These are phyloP conservation scores for Barnettozyma wickerhamii DNA, from an alignment of 805 yeast genomes.

Conservation along the genomic window DNA sequence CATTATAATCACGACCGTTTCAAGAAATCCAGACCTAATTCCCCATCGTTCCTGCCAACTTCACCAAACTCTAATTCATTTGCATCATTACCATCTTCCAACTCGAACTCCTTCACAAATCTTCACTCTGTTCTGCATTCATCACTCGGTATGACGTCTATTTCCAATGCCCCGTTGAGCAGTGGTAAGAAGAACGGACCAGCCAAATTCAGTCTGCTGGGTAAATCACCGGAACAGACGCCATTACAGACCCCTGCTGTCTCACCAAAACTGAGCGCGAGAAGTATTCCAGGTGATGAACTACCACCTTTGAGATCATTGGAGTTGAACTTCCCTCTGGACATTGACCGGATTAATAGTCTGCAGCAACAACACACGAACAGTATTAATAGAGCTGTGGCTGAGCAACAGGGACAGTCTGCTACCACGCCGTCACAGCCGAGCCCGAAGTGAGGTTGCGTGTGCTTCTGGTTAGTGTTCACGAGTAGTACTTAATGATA, in stretches of 20 bases:
- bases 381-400: slow-evolving; percentile 3
- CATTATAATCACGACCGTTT: slow-evolving; percentile 28
- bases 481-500: too few relatives aligned
- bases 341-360: slow-evolving; percentile 4
- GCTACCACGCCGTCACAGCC: background rate
- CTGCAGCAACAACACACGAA: slow-evolving; percentile 7
- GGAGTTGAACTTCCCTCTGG: slow-evolving; percentile 24
- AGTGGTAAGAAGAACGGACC: background rate
- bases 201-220: slow-evolving; percentile 16
- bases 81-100: slow-evolving; percentile 7
- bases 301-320: slow-evolving; percentile 27
- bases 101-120: slow-evolving; percentile 20
- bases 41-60: slow-evolving; percentile 25
- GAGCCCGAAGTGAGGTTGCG: background rate
- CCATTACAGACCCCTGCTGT: slow-evolving; percentile 26
- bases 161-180: slow-evolving; percentile 7
- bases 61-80: slow-evolving; percentile 17
- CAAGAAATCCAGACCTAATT: slow-evolving; percentile 37
- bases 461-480: too few relatives aligned
- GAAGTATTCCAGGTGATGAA: slow-evolving; percentile 12
- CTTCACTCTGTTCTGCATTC: slow-evolving; percentile 20
- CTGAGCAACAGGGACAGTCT: background rate
- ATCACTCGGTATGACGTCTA: slow-evolving; percentile 19
- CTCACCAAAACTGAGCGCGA: slow-evolving; percentile 21
- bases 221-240: slow-evolving; percentile 27